These are phyloP conservation scores for Sarcodon aspratus DNA, from an alignment of 768 basidiomycete genomes.

Conservation along the genomic window DNA sequence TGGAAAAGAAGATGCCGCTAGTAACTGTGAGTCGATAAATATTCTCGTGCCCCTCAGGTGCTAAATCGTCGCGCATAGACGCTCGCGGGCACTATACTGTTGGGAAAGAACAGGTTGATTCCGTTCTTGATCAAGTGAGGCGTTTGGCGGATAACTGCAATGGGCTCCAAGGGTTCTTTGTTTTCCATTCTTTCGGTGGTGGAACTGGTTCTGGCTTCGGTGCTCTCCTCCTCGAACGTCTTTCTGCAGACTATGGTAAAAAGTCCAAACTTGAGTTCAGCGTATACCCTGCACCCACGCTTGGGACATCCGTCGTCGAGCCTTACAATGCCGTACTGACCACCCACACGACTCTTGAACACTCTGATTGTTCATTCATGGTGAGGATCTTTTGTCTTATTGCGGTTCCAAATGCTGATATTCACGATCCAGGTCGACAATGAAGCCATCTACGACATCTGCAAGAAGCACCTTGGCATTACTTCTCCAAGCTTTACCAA, in stretches of 20 bases:
- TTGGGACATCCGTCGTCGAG: constrained; percentile 95
- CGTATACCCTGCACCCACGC: constrained; percentile 90
- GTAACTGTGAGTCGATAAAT: constrained; percentile 66
- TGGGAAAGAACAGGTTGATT: constrained; percentile 96
- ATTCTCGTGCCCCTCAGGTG: constrained; percentile 4
- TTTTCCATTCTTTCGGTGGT: constrained; percentile 99
- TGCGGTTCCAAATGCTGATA: not conserved
- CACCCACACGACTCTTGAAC: constrained; percentile 97
- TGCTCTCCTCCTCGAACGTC: constrained; percentile 91
- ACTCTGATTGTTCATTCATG: constrained; percentile 99
- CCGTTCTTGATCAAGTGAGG: constrained; percentile 94
- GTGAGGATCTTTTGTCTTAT: constrained; percentile 23
- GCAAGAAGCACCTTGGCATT: constrained; percentile 44
- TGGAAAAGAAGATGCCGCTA: constrained; percentile 99
- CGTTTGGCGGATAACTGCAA: constrained; percentile 96
- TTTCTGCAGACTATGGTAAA: constrained; percentile 98
- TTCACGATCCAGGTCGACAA: constrained; percentile 32
- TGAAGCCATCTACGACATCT: constrained; percentile 63
- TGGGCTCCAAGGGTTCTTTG: constrained; percentile 98
- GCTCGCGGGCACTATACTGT: constrained; percentile 99
- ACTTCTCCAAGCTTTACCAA: constrained; percentile 49
- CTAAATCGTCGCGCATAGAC: constrained; percentile 34
- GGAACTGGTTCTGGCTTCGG: constrained; percentile 99
- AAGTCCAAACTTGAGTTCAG: constrained; percentile 99
- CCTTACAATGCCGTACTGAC: constrained; percentile 98